Conservation (phyloP, 768 basidiomycete species). For the Sporobolomyces roseus region DNA sequence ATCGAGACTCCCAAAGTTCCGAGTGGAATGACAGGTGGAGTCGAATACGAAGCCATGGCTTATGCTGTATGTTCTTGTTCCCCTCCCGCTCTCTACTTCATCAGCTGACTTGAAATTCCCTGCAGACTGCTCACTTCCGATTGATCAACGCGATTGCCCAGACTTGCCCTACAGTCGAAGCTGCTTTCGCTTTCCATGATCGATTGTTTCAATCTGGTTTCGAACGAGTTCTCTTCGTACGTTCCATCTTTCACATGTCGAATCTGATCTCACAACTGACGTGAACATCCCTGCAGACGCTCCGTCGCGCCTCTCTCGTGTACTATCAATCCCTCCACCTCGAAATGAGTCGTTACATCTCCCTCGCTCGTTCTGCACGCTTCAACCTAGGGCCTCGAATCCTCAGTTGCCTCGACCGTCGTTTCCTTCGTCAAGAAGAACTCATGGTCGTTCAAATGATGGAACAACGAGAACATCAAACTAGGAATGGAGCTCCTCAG, state of each 20-base stretch:
- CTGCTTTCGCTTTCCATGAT: slow-evolving; percentile 73
- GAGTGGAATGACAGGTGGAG: slow-evolving; percentile 96
- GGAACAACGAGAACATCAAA: slow-evolving; percentile 15
- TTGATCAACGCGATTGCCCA: slow-evolving; percentile 76
- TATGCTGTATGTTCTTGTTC: slow-evolving; percentile 63
- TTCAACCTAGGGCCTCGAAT: slow-evolving; percentile 65
- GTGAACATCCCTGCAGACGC: slow-evolving; percentile 66
- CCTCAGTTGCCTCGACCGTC: slow-evolving; percentile 51
- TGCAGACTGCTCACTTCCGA: slow-evolving; percentile 78
- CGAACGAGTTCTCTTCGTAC: slow-evolving; percentile 81
- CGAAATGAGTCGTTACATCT: slow-evolving; percentile 83
- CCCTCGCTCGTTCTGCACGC: slow-evolving; percentile 53
- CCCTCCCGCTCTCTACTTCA: not conserved
- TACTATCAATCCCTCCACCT: slow-evolving; percentile 95
- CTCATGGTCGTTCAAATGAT: slow-evolving; percentile 19
- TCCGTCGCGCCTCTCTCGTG: slow-evolving; percentile 86
- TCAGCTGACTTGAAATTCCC: not conserved
- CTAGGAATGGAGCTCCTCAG: slow-evolving; percentile 22
- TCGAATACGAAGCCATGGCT: slow-evolving; percentile 94
- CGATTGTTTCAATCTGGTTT: slow-evolving; percentile 88
- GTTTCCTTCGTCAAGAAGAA: slow-evolving; percentile 16
- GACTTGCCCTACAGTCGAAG: slow-evolving; percentile 63
- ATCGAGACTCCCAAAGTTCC: slow-evolving; percentile 91
- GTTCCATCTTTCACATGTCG: slow-evolving; percentile 40
- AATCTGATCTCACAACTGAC: not conserved